These are phyloP conservation scores for Termitomyces sp. DNA, from an alignment of 768 basidiomycete genomes.

Conservation along the genomic window DNA sequence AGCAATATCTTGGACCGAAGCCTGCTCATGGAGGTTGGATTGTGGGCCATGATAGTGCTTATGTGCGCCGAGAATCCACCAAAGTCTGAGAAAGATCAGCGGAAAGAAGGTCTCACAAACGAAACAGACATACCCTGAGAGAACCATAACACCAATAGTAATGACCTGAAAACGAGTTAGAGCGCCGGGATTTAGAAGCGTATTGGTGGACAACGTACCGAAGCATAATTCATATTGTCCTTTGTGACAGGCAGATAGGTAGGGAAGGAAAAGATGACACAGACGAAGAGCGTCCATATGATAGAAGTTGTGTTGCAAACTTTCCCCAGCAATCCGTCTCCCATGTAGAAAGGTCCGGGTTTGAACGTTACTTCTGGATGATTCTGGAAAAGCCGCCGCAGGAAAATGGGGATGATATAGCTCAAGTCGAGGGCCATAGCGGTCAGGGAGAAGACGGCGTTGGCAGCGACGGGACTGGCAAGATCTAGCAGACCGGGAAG, in stretches of 20 bases:
- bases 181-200: neutral
- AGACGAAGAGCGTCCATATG: conserved; percentile 63
- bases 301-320: conserved; percentile 63
- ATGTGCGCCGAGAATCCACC: conserved; percentile 52
- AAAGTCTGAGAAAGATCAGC: conserved; percentile 27
- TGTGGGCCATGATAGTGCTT: conserved; percentile 57
- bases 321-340: conserved; percentile 60
- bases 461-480: conserved; percentile 71
- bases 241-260: conserved; percentile 65
- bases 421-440: conserved; percentile 76
- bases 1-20: neutral
- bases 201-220: conserved; percentile 35
- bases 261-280: conserved; percentile 71
- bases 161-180: conserved; percentile 30
- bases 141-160: conserved; percentile 46
- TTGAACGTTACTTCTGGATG: conserved; percentile 84
- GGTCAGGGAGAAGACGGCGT: conserved; percentile 79
- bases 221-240: conserved; percentile 79
- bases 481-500: conserved; percentile 73
- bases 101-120: neutral
- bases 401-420: conserved; percentile 81
- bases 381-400: conserved; percentile 60
- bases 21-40: conserved; percentile 39
- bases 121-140: conserved; percentile 43
- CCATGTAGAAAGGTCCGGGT: conserved; percentile 87